Base-by-base conservation (phyloP, 306 rosid species). In the Malus orientalis region DNA sequence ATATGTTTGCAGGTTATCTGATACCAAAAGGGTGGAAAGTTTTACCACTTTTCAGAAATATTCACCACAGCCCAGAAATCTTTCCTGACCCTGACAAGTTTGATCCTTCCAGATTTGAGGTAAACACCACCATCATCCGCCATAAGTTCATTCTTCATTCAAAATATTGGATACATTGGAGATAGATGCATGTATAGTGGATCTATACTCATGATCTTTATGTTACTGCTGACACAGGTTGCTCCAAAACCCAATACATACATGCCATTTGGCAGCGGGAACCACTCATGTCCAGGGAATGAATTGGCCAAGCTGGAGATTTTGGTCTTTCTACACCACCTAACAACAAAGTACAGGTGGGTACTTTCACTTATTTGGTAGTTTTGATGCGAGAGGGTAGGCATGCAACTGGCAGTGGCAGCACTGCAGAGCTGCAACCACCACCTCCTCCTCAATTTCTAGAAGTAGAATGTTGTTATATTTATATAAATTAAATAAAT, bases 21-120 rank as follows among this genome's bases (percentile, higher is more conserved):
- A 92, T 95, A 59, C 99, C 99, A 38, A 95, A 92, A 79, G 99
- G 99, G 69, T 95, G 99, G 99, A 95, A 95, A 85, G 97, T 95
- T 20, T 80, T 95, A 13, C 99, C 99, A 55, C 89, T 95, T 0
- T 92, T 95, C 88, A 90, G 99, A 79, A 92, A 95, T 78, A 95
- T 95, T 73, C 99, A 95, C 81, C 97, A 91, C 79, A 90, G 89
- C 77, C 87, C 97, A 53, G 92, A 92, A 1, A 82, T 78, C 82
- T 95, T 95, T 66, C 87, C 91, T 8, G 90, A 89, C n/a, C 97
- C 99, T 53, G 90, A 89, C 44, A 92, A 88, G 59, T 95, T 95
- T 80, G 97, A 95, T 74, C 97, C 99, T 70, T 87, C 97, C 8
- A 90, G 99, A 85, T 95, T 95, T 85, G 95, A 90, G 99, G 97